Percentiles rank a stretch among this genome's conserved stretches.
phyloP scores from a whole-genome alignment of 2,329 filamentous ascomycete genomes.

The Graphiopsis chlorocephala region DNA sequence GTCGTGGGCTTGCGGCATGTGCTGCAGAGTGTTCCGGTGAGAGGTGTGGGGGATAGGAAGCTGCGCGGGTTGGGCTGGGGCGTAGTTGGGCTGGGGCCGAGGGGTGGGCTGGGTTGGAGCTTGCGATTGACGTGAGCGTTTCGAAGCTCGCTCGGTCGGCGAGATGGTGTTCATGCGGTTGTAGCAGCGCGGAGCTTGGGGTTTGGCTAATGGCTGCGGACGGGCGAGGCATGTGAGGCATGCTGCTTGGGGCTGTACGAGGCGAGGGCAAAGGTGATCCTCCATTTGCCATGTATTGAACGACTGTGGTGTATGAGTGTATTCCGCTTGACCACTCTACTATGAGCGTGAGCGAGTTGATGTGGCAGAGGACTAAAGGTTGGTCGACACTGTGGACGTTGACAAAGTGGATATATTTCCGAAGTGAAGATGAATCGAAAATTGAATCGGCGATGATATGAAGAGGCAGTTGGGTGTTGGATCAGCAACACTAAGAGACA shows the following conservation, averaged over 20 bases:
- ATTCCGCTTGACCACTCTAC: background rate
- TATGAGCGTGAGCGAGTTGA: background rate
- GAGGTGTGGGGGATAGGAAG: background rate
- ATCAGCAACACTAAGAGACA: background rate
- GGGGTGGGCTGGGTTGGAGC: background rate
- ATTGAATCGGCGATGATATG: background rate
- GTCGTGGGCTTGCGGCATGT: background rate
- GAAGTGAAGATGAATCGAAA: background rate
- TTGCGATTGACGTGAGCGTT: conserved; percentile 4
- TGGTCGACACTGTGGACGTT: background rate
- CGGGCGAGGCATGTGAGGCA: conserved; percentile 32
- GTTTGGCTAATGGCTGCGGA: background rate
- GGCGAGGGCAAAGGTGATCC: conserved; percentile 32
- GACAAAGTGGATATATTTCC: background rate
- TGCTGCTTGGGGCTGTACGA: conserved; percentile 27
- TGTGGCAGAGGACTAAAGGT: background rate
- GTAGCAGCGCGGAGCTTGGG: conserved; percentile 7
- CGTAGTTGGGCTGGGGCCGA: background rate
- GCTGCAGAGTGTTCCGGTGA: background rate
- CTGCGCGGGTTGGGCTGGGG: background rate
- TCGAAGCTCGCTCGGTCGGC: background rate
- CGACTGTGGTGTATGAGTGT: background rate
- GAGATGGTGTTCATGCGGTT: conserved; percentile 3
- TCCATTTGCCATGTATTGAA: conserved; percentile 21
- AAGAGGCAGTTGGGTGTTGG: background rate